A percentile compares a stretch with the other conserved stretches of the same genome.
These are phyloP conservation scores for Ophiosphaerella korrae DNA, from an alignment of 2,329 filamentous ascomycete species.

Conservation along the genomic window DNA sequence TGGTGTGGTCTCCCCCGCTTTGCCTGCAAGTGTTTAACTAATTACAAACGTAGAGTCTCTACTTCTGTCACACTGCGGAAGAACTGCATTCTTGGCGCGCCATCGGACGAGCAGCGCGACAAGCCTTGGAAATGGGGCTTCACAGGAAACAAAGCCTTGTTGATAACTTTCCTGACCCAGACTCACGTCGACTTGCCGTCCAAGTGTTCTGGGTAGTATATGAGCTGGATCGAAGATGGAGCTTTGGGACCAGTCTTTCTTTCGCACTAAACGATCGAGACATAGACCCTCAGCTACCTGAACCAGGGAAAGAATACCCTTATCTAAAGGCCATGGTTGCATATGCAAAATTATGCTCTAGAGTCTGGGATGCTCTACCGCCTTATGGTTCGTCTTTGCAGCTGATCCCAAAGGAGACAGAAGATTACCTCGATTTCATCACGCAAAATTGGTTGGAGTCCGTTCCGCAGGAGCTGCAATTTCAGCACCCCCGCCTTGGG, in stretches of 20 bases:
- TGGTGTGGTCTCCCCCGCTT: constrained; percentile 1
- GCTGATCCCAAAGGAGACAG: constrained; percentile 25
- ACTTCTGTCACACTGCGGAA: constrained; percentile 25
- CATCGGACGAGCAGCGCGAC: constrained; percentile 23
- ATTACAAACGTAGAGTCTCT: constrained; percentile 12
- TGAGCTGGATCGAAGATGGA: constrained; percentile 27
- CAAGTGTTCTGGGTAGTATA: constrained; percentile 29
- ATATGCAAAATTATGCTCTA: constrained; percentile 24
- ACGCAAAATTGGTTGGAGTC: constrained; percentile 24
- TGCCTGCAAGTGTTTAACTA: not conserved
- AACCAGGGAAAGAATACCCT: constrained; percentile 19
- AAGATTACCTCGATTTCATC: constrained; percentile 27
- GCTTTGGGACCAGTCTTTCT: constrained; percentile 26
- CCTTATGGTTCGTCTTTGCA: constrained; percentile 23
- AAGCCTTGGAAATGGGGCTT: constrained; percentile 26
- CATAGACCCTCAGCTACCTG: constrained; percentile 25
- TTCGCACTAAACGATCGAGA: constrained; percentile 26
- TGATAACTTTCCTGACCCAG: constrained; percentile 20
- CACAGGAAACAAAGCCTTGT: constrained; percentile 24
- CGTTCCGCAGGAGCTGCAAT: constrained; percentile 22
- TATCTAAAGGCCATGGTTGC: constrained; percentile 25
- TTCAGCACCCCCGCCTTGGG: constrained; percentile 18
- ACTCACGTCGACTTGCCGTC: constrained; percentile 16
- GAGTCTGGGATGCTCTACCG: constrained; percentile 27
- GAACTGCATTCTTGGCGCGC: constrained; percentile 27